phyloP scores from a whole-genome alignment of 352 stramenopile genomes.

The Globisporangium apiculatum region DNA sequence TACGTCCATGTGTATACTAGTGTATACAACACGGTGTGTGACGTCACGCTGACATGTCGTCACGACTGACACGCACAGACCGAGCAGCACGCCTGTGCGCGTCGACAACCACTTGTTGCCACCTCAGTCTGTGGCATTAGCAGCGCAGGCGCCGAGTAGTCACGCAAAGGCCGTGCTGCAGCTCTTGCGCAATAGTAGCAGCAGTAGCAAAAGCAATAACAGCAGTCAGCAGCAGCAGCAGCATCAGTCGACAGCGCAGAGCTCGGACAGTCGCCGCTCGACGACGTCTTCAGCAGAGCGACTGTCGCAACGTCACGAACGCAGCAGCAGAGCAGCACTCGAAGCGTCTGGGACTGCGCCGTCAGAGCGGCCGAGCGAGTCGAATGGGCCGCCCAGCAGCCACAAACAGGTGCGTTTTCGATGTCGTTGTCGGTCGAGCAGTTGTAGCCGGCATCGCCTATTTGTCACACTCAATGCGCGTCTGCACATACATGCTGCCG shows the following conservation, averaged over 20 bases:
- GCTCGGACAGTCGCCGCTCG: too few relatives aligned
- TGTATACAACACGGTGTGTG: too few relatives aligned
- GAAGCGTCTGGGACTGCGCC: background rate
- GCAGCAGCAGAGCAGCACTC: background rate
- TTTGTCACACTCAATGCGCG: too few relatives aligned
- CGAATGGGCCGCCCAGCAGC: too few relatives aligned
- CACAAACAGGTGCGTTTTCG: background rate
- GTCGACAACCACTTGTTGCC: conserved; percentile 46
- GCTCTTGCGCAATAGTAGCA: conserved; percentile 13
- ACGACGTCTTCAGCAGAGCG: background rate
- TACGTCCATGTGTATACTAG: conserved; percentile 1
- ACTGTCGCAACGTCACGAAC: background rate
- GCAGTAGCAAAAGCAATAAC: background rate
- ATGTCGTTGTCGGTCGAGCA: too few relatives aligned
- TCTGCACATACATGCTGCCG: too few relatives aligned
- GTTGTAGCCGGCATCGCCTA: too few relatives aligned
- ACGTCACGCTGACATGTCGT: too few relatives aligned
- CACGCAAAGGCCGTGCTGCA: conserved; percentile 30
- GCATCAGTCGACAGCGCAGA: background rate
- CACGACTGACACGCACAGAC: conserved; percentile 2
- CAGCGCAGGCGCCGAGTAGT: conserved; percentile 7
- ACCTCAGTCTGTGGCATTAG: background rate
- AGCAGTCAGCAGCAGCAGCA: background rate
- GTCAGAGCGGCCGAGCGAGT: background rate
- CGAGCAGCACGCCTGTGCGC: conserved; percentile 6